phyloP scores from a whole-genome alignment of 306 rosid species.

The Dryas alaskensis region DNA sequence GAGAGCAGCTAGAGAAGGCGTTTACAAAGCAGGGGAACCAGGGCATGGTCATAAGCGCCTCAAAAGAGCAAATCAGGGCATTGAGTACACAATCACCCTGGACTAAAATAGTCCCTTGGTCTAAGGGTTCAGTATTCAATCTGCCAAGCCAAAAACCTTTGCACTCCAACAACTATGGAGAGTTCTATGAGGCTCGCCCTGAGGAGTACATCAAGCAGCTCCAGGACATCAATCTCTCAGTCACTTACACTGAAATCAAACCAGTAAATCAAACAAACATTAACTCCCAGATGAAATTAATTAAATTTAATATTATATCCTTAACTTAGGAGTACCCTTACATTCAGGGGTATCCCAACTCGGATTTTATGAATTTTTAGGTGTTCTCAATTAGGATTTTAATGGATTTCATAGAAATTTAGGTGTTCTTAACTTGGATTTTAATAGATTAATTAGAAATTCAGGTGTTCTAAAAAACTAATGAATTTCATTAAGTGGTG shows the following conservation, averaged over 20 bases:
- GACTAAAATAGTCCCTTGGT: slow-evolving; percentile 4
- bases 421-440: too few species aligned
- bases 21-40: slow-evolving; percentile 8
- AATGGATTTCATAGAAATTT: too few species aligned
- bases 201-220: slow-evolving; percentile 32
- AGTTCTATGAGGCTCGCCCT: slow-evolving; percentile 34
- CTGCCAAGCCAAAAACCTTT: slow-evolving; percentile 22
- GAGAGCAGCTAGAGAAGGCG: slow-evolving; percentile 33
- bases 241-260: slow-evolving; percentile 21
- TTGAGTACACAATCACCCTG: slow-evolving; percentile 33
- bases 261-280: slow-evolving; percentile 13
- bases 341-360: too few species aligned
- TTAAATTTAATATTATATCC: too few species aligned
- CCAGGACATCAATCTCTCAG: slow-evolving; percentile 26
- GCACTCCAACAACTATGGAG: slow-evolving; percentile 32
- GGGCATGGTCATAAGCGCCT: slow-evolving; percentile 21
- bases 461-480: too few species aligned
- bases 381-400: too few species aligned
- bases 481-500: too few species aligned
- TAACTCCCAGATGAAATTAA: background rate
- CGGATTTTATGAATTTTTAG: too few species aligned
- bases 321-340: too few species aligned
- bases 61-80: slow-evolving; percentile 36
- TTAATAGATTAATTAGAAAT: too few species aligned
- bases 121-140: slow-evolving; percentile 25